Conservation (phyloP, 2,329 filamentous ascomycete genomes). For the Monosporascus sp. region DNA sequence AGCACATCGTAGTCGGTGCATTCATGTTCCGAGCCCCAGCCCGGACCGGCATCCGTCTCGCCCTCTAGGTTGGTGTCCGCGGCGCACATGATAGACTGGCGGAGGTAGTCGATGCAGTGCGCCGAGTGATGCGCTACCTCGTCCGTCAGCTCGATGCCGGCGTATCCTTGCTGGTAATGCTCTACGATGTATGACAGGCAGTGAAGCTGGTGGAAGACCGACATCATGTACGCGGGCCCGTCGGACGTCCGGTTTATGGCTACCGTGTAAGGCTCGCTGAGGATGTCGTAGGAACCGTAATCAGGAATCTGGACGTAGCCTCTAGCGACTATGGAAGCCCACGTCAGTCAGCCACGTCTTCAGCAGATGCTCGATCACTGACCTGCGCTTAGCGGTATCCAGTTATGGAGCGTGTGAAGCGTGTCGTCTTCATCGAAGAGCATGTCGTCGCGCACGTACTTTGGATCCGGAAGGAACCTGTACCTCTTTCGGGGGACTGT, state of each 20-base stretch:
- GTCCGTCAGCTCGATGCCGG: conserved; percentile 23
- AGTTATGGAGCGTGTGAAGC: conserved; percentile 28
- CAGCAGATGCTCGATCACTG: background rate
- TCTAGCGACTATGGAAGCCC: conserved; percentile 16
- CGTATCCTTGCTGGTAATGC: conserved; percentile 31
- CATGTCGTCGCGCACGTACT: conserved; percentile 29
- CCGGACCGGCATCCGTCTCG: conserved; percentile 29
- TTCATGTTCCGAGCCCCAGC: conserved; percentile 30
- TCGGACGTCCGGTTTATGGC: conserved; percentile 23
- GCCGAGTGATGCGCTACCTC: conserved; percentile 30
- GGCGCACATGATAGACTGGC: conserved; percentile 31
- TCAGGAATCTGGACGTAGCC: conserved; percentile 28
- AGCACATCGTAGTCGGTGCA: conserved; percentile 30
- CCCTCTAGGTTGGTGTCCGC: conserved; percentile 34
- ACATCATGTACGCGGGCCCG: conserved; percentile 32
- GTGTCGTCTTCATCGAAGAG: conserved; percentile 27
- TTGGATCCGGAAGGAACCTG: conserved; percentile 25
- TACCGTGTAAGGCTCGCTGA: conserved; percentile 24
- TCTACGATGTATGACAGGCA: conserved; percentile 31
- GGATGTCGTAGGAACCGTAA: conserved; percentile 21
- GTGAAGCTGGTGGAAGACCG: conserved; percentile 35
- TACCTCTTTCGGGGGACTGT: conserved; percentile 30
- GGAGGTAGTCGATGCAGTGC: conserved; percentile 35
- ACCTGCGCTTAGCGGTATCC: conserved; percentile 30
- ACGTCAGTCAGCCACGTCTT: background rate